These are phyloP conservation scores for Phalaenopsis equestris DNA, from an alignment of 106 monocot species.

Conservation along the genomic window DNA sequence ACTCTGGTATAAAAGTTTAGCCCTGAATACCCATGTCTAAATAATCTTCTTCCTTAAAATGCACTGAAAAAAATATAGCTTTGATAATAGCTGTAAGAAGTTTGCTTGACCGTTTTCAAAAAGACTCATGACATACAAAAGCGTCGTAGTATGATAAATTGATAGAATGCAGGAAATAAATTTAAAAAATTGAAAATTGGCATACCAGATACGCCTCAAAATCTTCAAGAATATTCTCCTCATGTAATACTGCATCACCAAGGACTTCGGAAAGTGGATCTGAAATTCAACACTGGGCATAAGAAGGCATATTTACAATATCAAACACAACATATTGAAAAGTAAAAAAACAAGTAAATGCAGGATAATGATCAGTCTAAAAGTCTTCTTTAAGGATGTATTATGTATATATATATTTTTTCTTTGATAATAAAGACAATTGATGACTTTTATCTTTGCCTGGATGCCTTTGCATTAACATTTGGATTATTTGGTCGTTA, in stretches of 20 bases:
- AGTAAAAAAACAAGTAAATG: not conserved
- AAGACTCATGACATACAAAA: not conserved
- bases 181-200: not conserved
- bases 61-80: too few relatives aligned
- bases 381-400: not conserved
- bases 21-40: too few relatives aligned
- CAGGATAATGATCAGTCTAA: not conserved
- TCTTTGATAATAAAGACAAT: too few relatives aligned
- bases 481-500: not conserved
- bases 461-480: not conserved
- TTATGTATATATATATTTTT: not conserved
- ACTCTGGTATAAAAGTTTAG: too few relatives aligned
- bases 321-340: not conserved
- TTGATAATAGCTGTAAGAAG: too few relatives aligned
- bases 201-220: slow-evolving; percentile 66
- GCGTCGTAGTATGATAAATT: not conserved
- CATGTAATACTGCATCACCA: slow-evolving; percentile 11
- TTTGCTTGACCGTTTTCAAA: not conserved
- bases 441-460: too few relatives aligned
- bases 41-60: too few relatives aligned
- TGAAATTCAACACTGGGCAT: slow-evolving; percentile 15
- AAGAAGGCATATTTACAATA: not conserved
- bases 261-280: slow-evolving; percentile 22
- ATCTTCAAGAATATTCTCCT: slow-evolving; percentile 41
- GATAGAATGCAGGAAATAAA: slow-evolving; percentile 5